phyloP scores from a whole-genome alignment of 768 basidiomycete genomes.

The Clitopilus passeckerianus region DNA sequence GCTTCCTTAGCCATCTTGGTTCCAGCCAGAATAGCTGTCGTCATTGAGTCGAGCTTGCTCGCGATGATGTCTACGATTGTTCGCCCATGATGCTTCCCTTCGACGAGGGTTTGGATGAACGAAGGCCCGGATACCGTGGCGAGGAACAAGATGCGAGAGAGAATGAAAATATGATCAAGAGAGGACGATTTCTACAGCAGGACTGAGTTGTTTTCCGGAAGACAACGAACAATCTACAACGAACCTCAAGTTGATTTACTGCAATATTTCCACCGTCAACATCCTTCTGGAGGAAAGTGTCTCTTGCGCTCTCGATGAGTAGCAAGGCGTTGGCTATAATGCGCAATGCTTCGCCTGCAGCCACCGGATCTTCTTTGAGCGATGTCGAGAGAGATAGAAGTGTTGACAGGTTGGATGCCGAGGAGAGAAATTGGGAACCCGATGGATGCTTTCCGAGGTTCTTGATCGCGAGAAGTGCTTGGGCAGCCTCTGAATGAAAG shows the following conservation, averaged over 20 bases:
- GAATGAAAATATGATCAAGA: slow-evolving; percentile 66
- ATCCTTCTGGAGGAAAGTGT: slow-evolving; percentile 47
- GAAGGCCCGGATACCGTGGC: slow-evolving; percentile 49
- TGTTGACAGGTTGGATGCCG: slow-evolving; percentile 47
- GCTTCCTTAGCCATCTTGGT: slow-evolving; percentile 63
- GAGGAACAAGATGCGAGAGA: slow-evolving; percentile 74
- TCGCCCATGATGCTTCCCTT: slow-evolving; percentile 51
- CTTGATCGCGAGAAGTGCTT: slow-evolving; percentile 69
- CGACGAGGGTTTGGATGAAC: slow-evolving; percentile 58
- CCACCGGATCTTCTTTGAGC: slow-evolving; percentile 55
- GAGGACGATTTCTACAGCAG: slow-evolving; percentile 48
- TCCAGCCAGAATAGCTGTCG: slow-evolving; percentile 41
- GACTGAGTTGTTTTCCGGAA: slow-evolving; percentile 7
- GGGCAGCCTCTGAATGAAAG: slow-evolving; percentile 51
- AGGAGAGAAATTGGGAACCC: slow-evolving; percentile 59
- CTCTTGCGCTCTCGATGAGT: slow-evolving; percentile 58
- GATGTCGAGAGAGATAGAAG: slow-evolving; percentile 47
- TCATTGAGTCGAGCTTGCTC: slow-evolving; percentile 55
- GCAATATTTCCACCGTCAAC: slow-evolving; percentile 62
- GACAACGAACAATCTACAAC: slow-evolving; percentile 9
- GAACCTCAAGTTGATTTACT: slow-evolving; percentile 56
- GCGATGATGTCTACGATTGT: slow-evolving; percentile 61
- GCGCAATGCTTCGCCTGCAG: slow-evolving; percentile 64
- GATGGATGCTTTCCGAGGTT: slow-evolving; percentile 66
- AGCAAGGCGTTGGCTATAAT: slow-evolving; percentile 79